Evolutionary conservation across 208 protist genomes (phyloP), one percentile per base, ranked within the genome.

Genomic region (Acanthamoeba lenticulata): DNA sequence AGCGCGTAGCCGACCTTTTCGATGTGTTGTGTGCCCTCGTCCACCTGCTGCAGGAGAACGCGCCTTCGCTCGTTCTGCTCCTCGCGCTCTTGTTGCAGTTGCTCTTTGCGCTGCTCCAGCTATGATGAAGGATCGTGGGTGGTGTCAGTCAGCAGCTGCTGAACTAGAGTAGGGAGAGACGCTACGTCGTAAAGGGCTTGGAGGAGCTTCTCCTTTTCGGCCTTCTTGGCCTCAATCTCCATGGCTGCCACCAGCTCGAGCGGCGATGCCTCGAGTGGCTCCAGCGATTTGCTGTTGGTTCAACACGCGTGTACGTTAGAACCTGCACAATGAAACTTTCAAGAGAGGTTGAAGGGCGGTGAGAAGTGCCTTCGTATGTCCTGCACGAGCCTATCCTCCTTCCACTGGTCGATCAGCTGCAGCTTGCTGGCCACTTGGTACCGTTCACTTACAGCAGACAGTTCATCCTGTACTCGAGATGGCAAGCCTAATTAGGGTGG

Each of bases 341-440:
- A n/a, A n/a, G n/a, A n/a, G n/a, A n/a, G n/a, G n/a, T n/a, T n/a
- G n/a, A n/a, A n/a, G n/a, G n/a, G n/a, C n/a, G 57, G 57, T 7
- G 57, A 65, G 57, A 24, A 7, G 6, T 49, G 49, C 72, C 72
- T 83, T 83, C 72, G 15, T 11, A 83, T 45, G 24, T 83, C 40
- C 3, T 83, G 34, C 9, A 49, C 42, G 19, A 83, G 6, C 21
- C n/a, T 32, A n/a, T 49, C 24, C 21, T 83, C 72, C 72, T 83
- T 83, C 72, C 72, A 83, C 38, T 83, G 72, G 29, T 83, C 72
- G 17, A 83, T 44, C 38, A 83, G 72, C 38, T 83, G 72, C 72
- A 83, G 72, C 72, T 83, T 83, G 11, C 19, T 36, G 1, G 72
- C 72, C 1, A 83, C n/a, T 4, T 83, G 24, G 29, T 83, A 83